phyloP scores from a whole-genome alignment of 257 asterid genomes.

The Jasminum sambac region DNA sequence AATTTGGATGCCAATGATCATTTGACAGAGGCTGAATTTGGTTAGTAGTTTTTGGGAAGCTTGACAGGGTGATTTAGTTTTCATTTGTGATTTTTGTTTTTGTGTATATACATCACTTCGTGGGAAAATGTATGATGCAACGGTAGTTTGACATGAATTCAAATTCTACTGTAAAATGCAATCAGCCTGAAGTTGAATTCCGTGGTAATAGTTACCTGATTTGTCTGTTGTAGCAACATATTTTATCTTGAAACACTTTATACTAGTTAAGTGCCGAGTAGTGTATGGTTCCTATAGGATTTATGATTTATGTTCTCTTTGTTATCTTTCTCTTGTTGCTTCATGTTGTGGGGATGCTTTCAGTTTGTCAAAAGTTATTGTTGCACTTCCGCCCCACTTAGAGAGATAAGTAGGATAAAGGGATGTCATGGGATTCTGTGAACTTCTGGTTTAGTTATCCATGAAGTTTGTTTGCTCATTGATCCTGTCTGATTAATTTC shows the following conservation, averaged over 20 bases:
- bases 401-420: neutral
- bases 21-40: neutral
- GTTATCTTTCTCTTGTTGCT: neutral
- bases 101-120: neutral
- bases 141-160: neutral
- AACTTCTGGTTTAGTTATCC: neutral
- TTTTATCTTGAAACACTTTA: neutral
- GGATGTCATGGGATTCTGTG: neutral
- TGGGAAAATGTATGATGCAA: neutral
- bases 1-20: neutral
- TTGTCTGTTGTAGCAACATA: neutral
- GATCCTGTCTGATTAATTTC: conserved; percentile 8
- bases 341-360: neutral
- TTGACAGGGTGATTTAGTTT: neutral
- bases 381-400: neutral
- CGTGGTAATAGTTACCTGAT: neutral
- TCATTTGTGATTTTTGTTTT: conserved; percentile 4
- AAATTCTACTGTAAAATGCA: neutral
- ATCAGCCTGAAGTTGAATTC: neutral
- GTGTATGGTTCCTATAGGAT: neutral
- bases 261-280: conserved; percentile 6
- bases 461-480: conserved; percentile 14
- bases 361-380: neutral
- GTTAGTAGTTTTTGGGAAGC: neutral
- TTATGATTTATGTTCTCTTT: conserved; percentile 17